Evolutionary conservation across 2,329 filamentous ascomycete species (phyloP), one percentile per base, ranked within the genome.

Genomic region (Tolypocladium cylindrosporum): DNA sequence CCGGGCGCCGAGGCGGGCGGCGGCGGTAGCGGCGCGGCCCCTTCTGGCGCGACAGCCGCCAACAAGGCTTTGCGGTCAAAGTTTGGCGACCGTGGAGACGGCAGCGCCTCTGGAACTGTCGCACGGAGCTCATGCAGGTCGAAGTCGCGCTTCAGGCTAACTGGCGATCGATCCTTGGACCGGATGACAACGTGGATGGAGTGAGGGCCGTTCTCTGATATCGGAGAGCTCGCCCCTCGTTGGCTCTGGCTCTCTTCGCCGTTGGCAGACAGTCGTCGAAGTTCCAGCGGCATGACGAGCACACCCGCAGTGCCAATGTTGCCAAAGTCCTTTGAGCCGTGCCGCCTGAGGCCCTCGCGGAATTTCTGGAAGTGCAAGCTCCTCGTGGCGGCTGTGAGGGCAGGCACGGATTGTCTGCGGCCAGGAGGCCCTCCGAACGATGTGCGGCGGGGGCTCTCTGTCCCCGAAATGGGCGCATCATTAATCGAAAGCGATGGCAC

Each of bases 111-210:
- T 2, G 75, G 74, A n/a, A 81, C 69, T 1, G 76, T 78, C 10
- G 74, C 71, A 52, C 76, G 72, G 11, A 84, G 67, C 60, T 76
- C 71, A 34, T 76, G 71, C 16, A 83, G 67, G 59, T 83, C 73
- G 59, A 85, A 80, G 21, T 73, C 75, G 37, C 80, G 74, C 61
- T 76, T 73, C 21, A 85, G 71, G 0, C 78, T 62, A 61, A 82
- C 77, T 1, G 79, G 71, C 54, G 74, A 73, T 21, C 74, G 70
- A 2, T 75, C 72, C 34, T 63, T 61, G 6, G 70, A 70, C 37
- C 65, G 69, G 37, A 72, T 62, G 16, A 68, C 62, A 9, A 67
- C 67, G 8, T 65, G 64, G 4, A 68, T 64, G n/a, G 62, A 65
- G 41, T 69, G 55, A 10, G 56, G 63, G n/a, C 61, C 60, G 8